Evolutionary conservation across 108 stramenopile genomes (phyloP).

Genomic region (Licmophora abbreviata): DNA sequence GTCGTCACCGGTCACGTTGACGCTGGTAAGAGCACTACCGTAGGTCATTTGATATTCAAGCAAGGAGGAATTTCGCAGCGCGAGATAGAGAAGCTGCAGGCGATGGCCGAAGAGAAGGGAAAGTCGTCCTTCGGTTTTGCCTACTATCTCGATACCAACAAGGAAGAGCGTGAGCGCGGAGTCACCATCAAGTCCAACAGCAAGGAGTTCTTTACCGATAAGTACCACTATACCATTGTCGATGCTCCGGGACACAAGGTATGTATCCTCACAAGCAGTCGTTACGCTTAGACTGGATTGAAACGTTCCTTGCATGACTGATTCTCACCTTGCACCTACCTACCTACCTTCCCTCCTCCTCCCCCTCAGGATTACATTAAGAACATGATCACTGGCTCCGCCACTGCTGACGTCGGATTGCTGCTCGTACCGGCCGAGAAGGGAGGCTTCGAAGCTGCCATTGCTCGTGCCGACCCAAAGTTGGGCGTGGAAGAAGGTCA

Average conservation of each 20-base stretch:
- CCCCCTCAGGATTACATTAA: slow-evolving; percentile 80
- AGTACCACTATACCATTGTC: slow-evolving; percentile 67
- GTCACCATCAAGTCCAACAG: slow-evolving; percentile 64
- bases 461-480: slow-evolving; percentile 72
- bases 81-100: slow-evolving; percentile 61
- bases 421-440: slow-evolving; percentile 66
- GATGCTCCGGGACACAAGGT: slow-evolving; percentile 70
- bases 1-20: slow-evolving; percentile 86
- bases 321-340: too few relatives aligned
- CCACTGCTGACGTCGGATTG: slow-evolving; percentile 61
- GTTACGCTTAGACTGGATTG: too few relatives aligned
- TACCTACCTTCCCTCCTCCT: too few relatives aligned
- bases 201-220: slow-evolving; percentile 68
- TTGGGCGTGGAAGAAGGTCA: slow-evolving; percentile 61
- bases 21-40: slow-evolving; percentile 55
- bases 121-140: slow-evolving; percentile 69
- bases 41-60: slow-evolving; percentile 62
- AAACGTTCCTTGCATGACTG: too few relatives aligned
- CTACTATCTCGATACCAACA: slow-evolving; percentile 59
- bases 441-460: slow-evolving; percentile 83
- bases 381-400: slow-evolving; percentile 65
- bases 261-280: too few relatives aligned
- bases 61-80: slow-evolving; percentile 56
- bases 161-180: slow-evolving; percentile 66
- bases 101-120: slow-evolving; percentile 50